Evolutionary conservation across 257 asterid genomes (phyloP).

Genomic region (Paraleonurus japonicus): DNA sequence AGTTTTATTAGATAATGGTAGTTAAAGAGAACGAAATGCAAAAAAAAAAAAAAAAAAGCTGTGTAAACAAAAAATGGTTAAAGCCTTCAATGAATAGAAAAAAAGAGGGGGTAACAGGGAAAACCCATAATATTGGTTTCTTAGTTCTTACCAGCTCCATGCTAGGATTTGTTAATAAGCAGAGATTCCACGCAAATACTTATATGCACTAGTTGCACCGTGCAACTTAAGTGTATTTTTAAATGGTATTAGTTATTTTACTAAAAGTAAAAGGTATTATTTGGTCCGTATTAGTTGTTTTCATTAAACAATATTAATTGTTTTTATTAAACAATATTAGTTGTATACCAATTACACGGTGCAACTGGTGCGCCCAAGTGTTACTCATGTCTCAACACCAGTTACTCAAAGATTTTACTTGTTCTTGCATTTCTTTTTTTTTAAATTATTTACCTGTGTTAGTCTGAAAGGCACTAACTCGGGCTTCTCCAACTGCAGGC

Average conservation of each 20-base stretch:
- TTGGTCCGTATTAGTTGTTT: too few relatives aligned
- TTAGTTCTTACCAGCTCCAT: background rate
- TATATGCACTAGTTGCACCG: background rate
- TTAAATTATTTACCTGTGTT: constrained; percentile 62
- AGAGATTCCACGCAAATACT: too few relatives aligned
- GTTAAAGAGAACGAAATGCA: background rate
- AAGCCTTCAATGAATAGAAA: background rate
- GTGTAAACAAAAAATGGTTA: background rate
- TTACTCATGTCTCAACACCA: background rate
- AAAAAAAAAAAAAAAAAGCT: constrained; percentile 7
- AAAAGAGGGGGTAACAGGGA: background rate
- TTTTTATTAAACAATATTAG: too few relatives aligned
- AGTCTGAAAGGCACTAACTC: constrained; percentile 97
- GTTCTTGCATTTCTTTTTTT: constrained; percentile 14
- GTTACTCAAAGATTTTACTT: background rate
- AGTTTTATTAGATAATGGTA: constrained; percentile 8
- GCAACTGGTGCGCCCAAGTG: too few relatives aligned
- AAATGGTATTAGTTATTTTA: too few relatives aligned
- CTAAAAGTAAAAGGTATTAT: too few relatives aligned
- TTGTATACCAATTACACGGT: too few relatives aligned
- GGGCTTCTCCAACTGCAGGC: constrained; percentile 92
- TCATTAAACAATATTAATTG: too few relatives aligned
- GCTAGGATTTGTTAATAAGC: background rate
- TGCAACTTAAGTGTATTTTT: too few relatives aligned
- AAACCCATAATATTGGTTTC: constrained; percentile 4